phyloP scores from a whole-genome alignment of 129 eudicot species.

The Helichrysum umbraculigerum region DNA sequence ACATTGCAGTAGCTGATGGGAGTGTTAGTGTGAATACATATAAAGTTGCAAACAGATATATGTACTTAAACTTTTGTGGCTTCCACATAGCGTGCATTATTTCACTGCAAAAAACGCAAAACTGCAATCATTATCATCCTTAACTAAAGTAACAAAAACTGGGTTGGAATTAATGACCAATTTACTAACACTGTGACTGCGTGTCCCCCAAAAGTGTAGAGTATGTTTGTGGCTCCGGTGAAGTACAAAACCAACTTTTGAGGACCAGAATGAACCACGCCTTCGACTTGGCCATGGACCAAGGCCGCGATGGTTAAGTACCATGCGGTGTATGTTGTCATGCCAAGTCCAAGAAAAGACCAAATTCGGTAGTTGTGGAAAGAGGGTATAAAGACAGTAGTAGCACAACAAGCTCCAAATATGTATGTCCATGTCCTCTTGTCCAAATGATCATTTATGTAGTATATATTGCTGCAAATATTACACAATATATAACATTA shows the following conservation, averaged over 20 bases:
- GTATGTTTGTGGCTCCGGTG: slow-evolving; percentile 80
- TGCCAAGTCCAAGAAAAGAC: slow-evolving; percentile 80
- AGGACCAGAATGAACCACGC: slow-evolving; percentile 72
- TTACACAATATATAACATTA: neutral
- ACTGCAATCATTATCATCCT: slow-evolving; percentile 12
- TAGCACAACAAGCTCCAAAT: slow-evolving; percentile 86
- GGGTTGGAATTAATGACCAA: neutral
- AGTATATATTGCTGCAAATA: slow-evolving; percentile 68
- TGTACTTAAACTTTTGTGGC: slow-evolving; percentile 77
- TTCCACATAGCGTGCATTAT: slow-evolving; percentile 88
- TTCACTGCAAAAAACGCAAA: slow-evolving; percentile 44
- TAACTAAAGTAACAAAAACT: neutral
- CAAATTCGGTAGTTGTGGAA: slow-evolving; percentile 78
- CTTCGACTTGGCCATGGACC: slow-evolving; percentile 73
- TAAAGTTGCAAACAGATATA: slow-evolving; percentile 66
- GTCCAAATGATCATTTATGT: slow-evolving; percentile 73
- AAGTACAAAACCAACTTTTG: slow-evolving; percentile 61
- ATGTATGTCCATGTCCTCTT: slow-evolving; percentile 86
- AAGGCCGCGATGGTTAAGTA: slow-evolving; percentile 73
- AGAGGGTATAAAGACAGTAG: slow-evolving; percentile 75
- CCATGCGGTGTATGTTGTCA: slow-evolving; percentile 93
- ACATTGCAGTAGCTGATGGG: slow-evolving; percentile 74
- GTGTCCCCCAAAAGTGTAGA: slow-evolving; percentile 84
- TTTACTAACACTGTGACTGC: slow-evolving; percentile 83
- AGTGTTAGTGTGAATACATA: slow-evolving; percentile 77